These are phyloP conservation scores for Paracorniculantispora psalliotae DNA, from an alignment of 2,329 filamentous ascomycete species.

Conservation along the genomic window DNA sequence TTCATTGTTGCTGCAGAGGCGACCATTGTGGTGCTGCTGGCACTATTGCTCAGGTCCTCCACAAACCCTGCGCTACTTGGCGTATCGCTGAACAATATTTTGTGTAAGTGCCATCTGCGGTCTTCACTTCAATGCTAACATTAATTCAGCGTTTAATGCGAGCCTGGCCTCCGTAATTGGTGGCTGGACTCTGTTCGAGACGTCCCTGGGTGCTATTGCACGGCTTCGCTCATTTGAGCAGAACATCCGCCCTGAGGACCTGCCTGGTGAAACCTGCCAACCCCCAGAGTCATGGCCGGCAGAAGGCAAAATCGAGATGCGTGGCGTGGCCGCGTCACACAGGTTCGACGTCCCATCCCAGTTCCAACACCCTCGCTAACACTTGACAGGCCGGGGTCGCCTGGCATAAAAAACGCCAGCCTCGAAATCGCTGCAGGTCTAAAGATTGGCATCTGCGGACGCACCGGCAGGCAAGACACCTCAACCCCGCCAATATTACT, in stretches of 20 bases:
- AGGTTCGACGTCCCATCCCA: conserved; percentile 15
- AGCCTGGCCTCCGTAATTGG: conserved; percentile 28
- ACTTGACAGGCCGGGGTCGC: conserved; percentile 17
- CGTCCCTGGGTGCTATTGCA: conserved; percentile 23
- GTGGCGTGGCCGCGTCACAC: conserved; percentile 7
- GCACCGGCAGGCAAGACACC: conserved; percentile 30
- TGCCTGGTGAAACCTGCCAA: conserved; percentile 23
- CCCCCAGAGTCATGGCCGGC: conserved; percentile 19
- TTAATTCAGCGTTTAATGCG: conserved; percentile 22
- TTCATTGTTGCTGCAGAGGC: conserved; percentile 34
- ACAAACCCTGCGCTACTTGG: conserved; percentile 24
- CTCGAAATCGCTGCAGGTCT: conserved; percentile 28
- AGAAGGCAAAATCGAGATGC: conserved; percentile 11
- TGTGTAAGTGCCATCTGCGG: conserved; percentile 12
- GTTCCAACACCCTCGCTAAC: conserved; percentile 21
- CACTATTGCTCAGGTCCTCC: conserved; percentile 34
- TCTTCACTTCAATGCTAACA: not conserved
- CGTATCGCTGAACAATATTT: conserved; percentile 24
- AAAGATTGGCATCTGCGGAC: conserved; percentile 40
- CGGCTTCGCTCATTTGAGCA: conserved; percentile 25
- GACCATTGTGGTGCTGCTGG: conserved; percentile 41
- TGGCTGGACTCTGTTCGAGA: conserved; percentile 28
- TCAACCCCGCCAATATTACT: too few species aligned
- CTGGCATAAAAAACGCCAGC: conserved; percentile 23
- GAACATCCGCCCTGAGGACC: conserved; percentile 17